Evolutionary conservation across 139 green algal genomes (phyloP), one percentile per base, ranked within the genome.

Genomic region (Chlorella sp.): DNA sequence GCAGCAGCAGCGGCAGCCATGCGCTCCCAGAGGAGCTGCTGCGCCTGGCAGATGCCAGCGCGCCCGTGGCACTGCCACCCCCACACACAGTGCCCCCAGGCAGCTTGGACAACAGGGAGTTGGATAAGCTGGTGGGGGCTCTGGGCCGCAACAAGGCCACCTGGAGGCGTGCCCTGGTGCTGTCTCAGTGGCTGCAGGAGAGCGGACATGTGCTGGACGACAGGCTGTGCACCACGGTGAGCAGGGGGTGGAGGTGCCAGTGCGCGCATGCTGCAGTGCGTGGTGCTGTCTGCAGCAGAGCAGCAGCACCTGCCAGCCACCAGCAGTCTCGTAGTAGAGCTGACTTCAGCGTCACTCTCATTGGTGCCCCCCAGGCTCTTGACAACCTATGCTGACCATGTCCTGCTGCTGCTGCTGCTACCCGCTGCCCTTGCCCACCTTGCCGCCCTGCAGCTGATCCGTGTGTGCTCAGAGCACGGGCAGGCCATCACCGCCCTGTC

Each of bases 71-170:
- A 5, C 69, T 88, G 67, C 79, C 82, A 3, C 31, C 68, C 10
- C 78, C 76, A 26, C 55, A 64, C 62, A 67, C 62, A 33, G 34
- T 82, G 5, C 62, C 65, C 49, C 22, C 71, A 10, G 65, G 5
- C 31, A 62, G 30, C 36, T 70, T 91, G 27, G 83, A 95, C 76
- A 96, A 95, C 80, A 74, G 86, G 36, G 89, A 92, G 81, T 82
- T 96, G 60, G 91, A 96, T 79, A 94, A 93, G 81, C 82, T 96
- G 30, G 82, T 96, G 31, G 77, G 79, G 3, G 74, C 77, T 0
- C 71, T 95, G 60, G 88, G 87, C 3, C 77, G 64, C 32, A 89
- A 80, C 84, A 88, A 86, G 49, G 76, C 83, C 34, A 96, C 91
- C 20, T 95, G 91, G 90, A 81, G 91, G 35, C 76, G 89, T 31